Evolutionary conservation across 2,329 filamentous ascomycete genomes (phyloP), one percentile per base, ranked within the genome.

Genomic region (Cordyceps fumosorosea): DNA sequence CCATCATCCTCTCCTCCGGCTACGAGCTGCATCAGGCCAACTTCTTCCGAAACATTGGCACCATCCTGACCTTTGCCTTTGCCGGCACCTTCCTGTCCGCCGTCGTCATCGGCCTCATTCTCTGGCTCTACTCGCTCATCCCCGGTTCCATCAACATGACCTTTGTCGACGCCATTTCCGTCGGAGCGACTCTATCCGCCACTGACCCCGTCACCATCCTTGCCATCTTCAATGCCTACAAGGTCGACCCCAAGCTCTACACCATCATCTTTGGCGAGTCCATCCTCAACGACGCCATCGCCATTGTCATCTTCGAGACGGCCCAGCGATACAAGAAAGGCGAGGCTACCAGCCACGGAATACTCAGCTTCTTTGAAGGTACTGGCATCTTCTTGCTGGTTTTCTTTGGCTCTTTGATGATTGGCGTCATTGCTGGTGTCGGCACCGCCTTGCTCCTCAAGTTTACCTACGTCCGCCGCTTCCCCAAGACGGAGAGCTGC

Each of bases 261-360:
- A 99, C 95, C 34, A 88, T 99, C 73, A 99, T 99, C 67, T 99
- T 99, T 74, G 95, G 95, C 72, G 95, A 99, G 77, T 96, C 93
- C 8, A 98, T 99, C 64, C 80, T 99, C 62, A 99, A 99, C 74
- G 95, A 99, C 78, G 95, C 95, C 51, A 93, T 99, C 71, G 95
- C 95, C 66, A 99, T 99, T 74, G 95, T 99, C 71, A 86, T 99
- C 68, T 99, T 99, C 76, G 93, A 99, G 78, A 97, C 95, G 5
- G 95, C 95, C 12, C 93, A 97, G 74, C 89, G 90, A 73, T 96
- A 97, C 75, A 92, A 88, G 72, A 87, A 88, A 65, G 90, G 89
- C 29, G 84, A 86, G 34, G 83, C 84, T n/a, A 82, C 84, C 16
- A 86, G 87, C 66, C 81, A 96, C 60, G 91, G 90, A 29, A 78